Evolutionary conservation across 306 rosid species (phyloP), one percentile per base, ranked within the genome.

Genomic region (Acacia crassicarpa): DNA sequence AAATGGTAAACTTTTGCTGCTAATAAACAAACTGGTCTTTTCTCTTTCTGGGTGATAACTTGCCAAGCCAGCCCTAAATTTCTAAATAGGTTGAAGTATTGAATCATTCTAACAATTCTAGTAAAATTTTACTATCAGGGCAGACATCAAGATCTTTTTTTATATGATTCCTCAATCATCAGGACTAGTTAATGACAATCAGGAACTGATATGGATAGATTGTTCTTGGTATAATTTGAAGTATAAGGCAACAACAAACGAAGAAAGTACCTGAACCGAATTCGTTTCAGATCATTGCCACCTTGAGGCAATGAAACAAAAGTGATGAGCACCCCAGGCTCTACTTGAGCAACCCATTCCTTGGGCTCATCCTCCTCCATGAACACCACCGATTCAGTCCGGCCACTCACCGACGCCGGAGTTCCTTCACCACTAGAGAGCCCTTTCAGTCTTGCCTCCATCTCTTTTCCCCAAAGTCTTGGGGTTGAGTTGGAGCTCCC

Each of bases 301-400:
- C 98, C 99, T 69, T 86, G 90, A 48, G 98, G 91, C 88, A 95
- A 81, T 33, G 99, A 93, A 88, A 93, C 93, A 83, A 95, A 95
- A 25, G 99, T 95, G 77, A 95, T 95, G 27, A 95, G 91, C 89
- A 95, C 98, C 78, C 99, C 99, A 46, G 99, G 99, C 83, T 95
- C 99, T 71, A 95, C 98, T 68, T 95, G 99, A 46, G 98, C 98
- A 65, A 93, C 88, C 99, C 99, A 95, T 70, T 95, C 98, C 85
- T 92, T 95, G 0, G 98, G 94, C 84, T 93, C 97, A 66, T 92
- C 99, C 83, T 93, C 99, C 85, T 95, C 99, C 97, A 88, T 87
- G 84, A 92, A 92, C 81, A 91, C 92, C 76, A 90, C 89, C 0
- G 97, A 93, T 83, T 94, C 98, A 0, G 91, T 89, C 10, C 92